phyloP scores from a whole-genome alignment of 2,329 filamentous ascomycete species.

The Didymella keratinophila region DNA sequence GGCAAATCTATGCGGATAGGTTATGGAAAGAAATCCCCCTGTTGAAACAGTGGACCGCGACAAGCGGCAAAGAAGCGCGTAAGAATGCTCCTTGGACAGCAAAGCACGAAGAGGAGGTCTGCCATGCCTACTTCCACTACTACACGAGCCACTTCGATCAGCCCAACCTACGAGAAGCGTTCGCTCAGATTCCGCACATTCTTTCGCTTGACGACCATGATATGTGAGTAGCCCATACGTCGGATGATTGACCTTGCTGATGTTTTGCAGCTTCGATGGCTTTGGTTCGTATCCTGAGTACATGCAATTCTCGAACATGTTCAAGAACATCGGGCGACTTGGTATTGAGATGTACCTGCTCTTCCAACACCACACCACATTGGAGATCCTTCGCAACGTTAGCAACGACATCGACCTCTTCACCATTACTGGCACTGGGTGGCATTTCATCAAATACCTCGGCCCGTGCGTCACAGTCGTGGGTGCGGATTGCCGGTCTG shows the following conservation, averaged over 20 bases:
- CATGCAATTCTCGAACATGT: slow-evolving; percentile 97
- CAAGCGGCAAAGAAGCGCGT: slow-evolving; percentile 90
- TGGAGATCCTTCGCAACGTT: slow-evolving; percentile 90
- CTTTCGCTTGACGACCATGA: slow-evolving; percentile 96
- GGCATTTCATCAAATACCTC: slow-evolving; percentile 98
- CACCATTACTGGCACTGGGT: slow-evolving; percentile 94
- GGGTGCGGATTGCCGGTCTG: slow-evolving; percentile 89
- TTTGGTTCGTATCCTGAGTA: slow-evolving; percentile 97
- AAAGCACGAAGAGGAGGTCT: slow-evolving; percentile 92
- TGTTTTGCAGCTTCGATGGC: slow-evolving; percentile 78
- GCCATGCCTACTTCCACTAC: slow-evolving; percentile 97
- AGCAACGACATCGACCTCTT: slow-evolving; percentile 90
- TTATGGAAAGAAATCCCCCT: slow-evolving; percentile 96
- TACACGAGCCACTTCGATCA: slow-evolving; percentile 99
- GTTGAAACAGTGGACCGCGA: slow-evolving; percentile 92
- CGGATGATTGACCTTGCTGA: slow-evolving; percentile 15
- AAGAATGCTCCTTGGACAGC: slow-evolving; percentile 93
- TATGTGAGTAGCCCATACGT: slow-evolving; percentile 71
- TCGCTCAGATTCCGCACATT: slow-evolving; percentile 95
- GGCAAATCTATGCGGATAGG: slow-evolving; percentile 94
- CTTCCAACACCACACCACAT: slow-evolving; percentile 96
- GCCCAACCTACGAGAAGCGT: slow-evolving; percentile 90
- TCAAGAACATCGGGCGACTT: slow-evolving; percentile 96
- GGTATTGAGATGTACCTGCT: slow-evolving; percentile 97
- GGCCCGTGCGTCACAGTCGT: slow-evolving; percentile 90